Percentiles rank a stretch among this genome's conserved stretches.
These are phyloP conservation scores for Alternaria triticina DNA, from an alignment of 2,329 filamentous ascomycete genomes.

Conservation along the genomic window DNA sequence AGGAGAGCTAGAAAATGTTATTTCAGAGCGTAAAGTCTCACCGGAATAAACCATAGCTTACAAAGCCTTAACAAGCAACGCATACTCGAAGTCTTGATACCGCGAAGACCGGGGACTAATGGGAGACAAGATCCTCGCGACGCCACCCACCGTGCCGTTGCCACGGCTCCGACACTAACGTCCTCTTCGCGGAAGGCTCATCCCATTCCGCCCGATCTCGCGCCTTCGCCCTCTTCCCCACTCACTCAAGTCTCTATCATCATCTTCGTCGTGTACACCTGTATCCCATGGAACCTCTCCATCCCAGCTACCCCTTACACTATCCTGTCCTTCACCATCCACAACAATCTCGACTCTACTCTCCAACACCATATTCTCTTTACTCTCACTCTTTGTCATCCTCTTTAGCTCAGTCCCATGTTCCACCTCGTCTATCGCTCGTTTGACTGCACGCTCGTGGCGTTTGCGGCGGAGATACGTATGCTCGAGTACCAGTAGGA, in stretches of 20 bases:
- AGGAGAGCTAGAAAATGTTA: neutral
- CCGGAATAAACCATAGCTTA: neutral
- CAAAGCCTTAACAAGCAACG: neutral
- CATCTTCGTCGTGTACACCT: neutral
- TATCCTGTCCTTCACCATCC: constrained; percentile 14
- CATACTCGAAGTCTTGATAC: neutral
- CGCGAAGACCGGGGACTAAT: neutral
- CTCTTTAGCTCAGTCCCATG: constrained; percentile 8
- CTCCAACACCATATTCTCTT: constrained; percentile 35
- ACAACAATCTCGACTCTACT: constrained; percentile 33
- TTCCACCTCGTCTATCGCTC: constrained; percentile 30
- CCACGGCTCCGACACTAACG: neutral
- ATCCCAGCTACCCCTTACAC: constrained; percentile 7
- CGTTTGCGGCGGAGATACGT: constrained; percentile 27
- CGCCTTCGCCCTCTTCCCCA: constrained; percentile 19
- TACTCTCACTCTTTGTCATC: constrained; percentile 5
- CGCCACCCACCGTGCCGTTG: neutral
- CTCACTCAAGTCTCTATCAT: constrained; percentile 16
- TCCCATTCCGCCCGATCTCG: constrained; percentile 12
- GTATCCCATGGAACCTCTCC: constrained; percentile 4
- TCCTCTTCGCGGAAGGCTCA: constrained; percentile 21
- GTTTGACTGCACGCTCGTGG: constrained; percentile 20
- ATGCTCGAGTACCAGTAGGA: constrained; percentile 15
- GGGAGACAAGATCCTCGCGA: neutral
- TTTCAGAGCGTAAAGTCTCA: neutral